Conservation (phyloP, 1,139 yeast species). For the Candida buenavistaensis region DNA sequence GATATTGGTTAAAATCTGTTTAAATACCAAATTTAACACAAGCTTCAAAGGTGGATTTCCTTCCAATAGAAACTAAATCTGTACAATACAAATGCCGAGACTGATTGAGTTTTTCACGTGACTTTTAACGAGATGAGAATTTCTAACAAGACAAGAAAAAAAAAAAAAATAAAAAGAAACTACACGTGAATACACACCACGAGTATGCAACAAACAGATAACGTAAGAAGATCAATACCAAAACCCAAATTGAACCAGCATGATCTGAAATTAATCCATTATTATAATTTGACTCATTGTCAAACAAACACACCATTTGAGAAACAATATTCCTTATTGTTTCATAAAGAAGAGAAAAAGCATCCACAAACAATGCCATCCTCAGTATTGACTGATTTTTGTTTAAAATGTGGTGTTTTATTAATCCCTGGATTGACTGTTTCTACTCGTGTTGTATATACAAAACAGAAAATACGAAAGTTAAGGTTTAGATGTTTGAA, state of each 20-base stretch:
- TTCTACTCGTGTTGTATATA: conserved; percentile 17
- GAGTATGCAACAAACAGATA: too few relatives aligned
- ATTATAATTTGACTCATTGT: conserved; percentile 32
- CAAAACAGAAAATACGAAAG: conserved; percentile 11
- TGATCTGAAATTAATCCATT: conserved; percentile 27
- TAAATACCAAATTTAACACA: too few relatives aligned
- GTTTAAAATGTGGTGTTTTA: conserved; percentile 46
- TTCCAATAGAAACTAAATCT: too few relatives aligned
- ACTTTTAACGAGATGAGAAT: too few relatives aligned
- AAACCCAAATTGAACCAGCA: conserved; percentile 14
- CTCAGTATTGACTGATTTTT: conserved; percentile 31
- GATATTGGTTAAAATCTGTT: too few relatives aligned
- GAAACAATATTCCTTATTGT: conserved; percentile 25
- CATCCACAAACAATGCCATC: conserved; percentile 31
- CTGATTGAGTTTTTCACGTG: too few relatives aligned
- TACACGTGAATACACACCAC: too few relatives aligned
- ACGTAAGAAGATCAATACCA: neutral
- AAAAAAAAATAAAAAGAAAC: too few relatives aligned
- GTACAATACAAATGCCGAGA: too few relatives aligned
- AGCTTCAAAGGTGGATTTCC: too few relatives aligned
- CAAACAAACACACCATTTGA: conserved; percentile 23
- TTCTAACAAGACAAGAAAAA: too few relatives aligned
- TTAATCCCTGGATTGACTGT: conserved; percentile 49
- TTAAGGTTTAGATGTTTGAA: conserved; percentile 9
- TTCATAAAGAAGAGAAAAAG: conserved; percentile 22